phyloP scores from a whole-genome alignment of 768 basidiomycete genomes.

The Pleurotus giganteus region DNA sequence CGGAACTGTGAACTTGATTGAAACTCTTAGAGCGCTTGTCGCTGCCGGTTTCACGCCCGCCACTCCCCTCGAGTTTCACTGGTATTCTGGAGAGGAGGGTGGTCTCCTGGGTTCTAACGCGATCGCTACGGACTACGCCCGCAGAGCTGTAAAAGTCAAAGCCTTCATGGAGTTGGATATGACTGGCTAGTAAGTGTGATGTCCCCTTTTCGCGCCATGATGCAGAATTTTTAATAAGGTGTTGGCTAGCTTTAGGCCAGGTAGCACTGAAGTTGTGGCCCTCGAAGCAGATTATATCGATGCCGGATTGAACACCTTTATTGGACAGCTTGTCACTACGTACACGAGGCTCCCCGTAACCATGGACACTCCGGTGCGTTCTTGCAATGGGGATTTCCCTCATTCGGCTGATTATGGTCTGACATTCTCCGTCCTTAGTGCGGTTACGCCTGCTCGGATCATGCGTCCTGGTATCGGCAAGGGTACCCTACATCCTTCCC shows the following conservation, averaged over 20 bases:
- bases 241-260: conserved; percentile 40
- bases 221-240: conserved; percentile 13
- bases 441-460: conserved; percentile 71
- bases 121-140: conserved; percentile 45
- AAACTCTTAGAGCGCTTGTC: conserved; percentile 40
- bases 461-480: conserved; percentile 60
- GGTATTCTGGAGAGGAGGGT: conserved; percentile 49
- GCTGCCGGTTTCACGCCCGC: conserved; percentile 38
- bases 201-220: not conserved
- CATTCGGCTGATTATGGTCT: not conserved
- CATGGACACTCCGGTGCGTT: conserved; percentile 23
- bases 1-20: conserved; percentile 44
- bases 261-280: conserved; percentile 36
- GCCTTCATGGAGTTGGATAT: conserved; percentile 46
- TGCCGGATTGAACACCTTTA: conserved; percentile 5
- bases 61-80: conserved; percentile 46
- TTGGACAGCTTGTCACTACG: not conserved
- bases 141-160: conserved; percentile 35
- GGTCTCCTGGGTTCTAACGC: conserved; percentile 49
- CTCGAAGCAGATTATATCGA: conserved; percentile 13
- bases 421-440: conserved; percentile 31
- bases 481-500: conserved; percentile 50
- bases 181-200: conserved; percentile 33
- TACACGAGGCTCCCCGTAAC: conserved; percentile 6
- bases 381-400: not conserved